Evolutionary conservation across 169 alveolate genomes (phyloP).

Genomic region (Sarcocystis neurona): DNA sequence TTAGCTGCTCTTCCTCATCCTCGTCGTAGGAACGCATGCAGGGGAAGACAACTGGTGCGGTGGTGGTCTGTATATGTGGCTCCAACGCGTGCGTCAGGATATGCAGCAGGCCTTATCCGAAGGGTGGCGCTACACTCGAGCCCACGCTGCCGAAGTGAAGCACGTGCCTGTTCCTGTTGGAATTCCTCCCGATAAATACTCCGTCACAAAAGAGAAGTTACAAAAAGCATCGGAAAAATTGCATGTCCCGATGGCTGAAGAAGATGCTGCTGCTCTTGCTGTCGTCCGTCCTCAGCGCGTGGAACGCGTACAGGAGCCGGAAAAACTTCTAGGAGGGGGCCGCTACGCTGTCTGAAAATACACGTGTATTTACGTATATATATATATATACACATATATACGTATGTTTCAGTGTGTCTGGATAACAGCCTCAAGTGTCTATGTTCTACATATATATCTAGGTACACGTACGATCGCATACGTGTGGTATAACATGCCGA

Average conservation of each 20-base stretch:
- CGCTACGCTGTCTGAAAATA: constrained; percentile 14
- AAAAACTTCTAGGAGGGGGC: neutral
- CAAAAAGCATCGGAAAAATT: neutral
- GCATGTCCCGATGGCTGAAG: neutral
- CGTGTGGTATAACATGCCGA: no score
- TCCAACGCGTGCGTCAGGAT: neutral
- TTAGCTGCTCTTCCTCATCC: no score
- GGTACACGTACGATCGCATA: no score
- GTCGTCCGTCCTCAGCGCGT: neutral
- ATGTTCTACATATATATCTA: no score
- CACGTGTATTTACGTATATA: neutral
- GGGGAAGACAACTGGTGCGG: no score
- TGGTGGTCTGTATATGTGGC: no score
- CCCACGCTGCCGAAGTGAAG: neutral
- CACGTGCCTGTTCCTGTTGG: neutral
- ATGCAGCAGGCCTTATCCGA: neutral
- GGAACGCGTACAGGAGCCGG: neutral
- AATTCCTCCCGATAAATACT: constrained; percentile 3
- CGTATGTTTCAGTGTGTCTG: no score
- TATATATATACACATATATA: neutral
- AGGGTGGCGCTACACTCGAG: neutral
- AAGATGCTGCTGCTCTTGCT: neutral
- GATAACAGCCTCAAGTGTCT: no score
- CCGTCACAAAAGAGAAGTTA: neutral
- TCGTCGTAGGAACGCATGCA: no score